Conservation (phyloP, 176 grass and related monocot genomes). For the Oryza meyeriana region DNA sequence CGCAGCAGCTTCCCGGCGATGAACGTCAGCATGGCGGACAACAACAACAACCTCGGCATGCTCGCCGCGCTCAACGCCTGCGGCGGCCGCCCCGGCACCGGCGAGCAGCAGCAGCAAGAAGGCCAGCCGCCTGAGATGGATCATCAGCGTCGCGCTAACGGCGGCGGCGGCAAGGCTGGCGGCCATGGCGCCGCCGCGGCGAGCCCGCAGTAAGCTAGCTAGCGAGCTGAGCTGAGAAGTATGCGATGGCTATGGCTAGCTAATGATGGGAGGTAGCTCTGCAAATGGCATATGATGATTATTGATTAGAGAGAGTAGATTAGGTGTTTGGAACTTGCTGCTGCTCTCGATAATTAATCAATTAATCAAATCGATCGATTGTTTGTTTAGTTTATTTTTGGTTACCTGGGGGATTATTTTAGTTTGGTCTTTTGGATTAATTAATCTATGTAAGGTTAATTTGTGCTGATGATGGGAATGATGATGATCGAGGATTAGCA, state of each 20-base stretch:
- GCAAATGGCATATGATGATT: slow-evolving; percentile 29
- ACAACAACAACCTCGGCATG: slow-evolving; percentile 70
- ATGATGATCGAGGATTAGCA: slow-evolving; percentile 49
- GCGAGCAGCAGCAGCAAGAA: slow-evolving; percentile 32
- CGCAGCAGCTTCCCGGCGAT: slow-evolving; percentile 55
- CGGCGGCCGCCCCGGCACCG: slow-evolving; percentile 30
- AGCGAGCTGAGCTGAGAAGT: background rate
- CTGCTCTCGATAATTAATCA: slow-evolving; percentile 40
- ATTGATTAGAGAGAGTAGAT: slow-evolving; percentile 36
- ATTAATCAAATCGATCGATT: slow-evolving; percentile 14
- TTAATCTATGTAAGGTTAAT: slow-evolving; percentile 22
- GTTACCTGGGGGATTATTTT: slow-evolving; percentile 31
- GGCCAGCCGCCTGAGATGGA: slow-evolving; percentile 12
- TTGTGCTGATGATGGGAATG: slow-evolving; percentile 27
- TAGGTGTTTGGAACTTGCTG: slow-evolving; percentile 37
- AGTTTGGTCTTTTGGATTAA: slow-evolving; percentile 35
- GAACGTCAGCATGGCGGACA: slow-evolving; percentile 26
- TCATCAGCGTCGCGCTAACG: slow-evolving; percentile 23
- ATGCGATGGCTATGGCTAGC: background rate
- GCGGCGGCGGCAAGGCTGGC: slow-evolving; percentile 11
- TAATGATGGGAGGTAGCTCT: slow-evolving; percentile 3
- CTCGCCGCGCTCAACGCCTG: slow-evolving; percentile 68
- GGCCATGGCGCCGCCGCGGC: slow-evolving; percentile 21
- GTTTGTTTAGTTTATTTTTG: slow-evolving; percentile 48
- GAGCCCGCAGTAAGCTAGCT: slow-evolving; percentile 48